Conservation (phyloP, 495 filamentous ascomycete species). For the Penicillium bovifimosum region DNA sequence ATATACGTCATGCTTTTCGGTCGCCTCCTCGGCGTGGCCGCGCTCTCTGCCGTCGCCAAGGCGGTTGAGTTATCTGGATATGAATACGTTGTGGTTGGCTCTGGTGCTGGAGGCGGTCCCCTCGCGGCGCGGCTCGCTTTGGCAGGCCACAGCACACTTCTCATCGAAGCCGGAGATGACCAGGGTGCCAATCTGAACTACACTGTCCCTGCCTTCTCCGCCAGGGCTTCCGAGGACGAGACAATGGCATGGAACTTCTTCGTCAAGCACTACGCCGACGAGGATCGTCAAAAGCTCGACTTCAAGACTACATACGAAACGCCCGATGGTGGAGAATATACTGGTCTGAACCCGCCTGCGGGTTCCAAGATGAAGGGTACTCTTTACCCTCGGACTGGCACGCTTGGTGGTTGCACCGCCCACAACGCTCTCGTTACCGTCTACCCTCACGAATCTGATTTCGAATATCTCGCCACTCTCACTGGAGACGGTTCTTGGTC, state of each 20-base stretch:
- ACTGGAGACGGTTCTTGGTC: slow-evolving; percentile 42
- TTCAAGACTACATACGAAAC: slow-evolving; percentile 42
- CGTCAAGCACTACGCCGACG: slow-evolving; percentile 40
- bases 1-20: not conserved
- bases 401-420: slow-evolving; percentile 42
- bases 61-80: slow-evolving; percentile 38
- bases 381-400: slow-evolving; percentile 44
- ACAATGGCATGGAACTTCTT: slow-evolving; percentile 44
- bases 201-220: slow-evolving; percentile 36
- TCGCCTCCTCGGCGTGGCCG: slow-evolving; percentile 12
- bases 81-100: slow-evolving; percentile 64
- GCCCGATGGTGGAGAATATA: slow-evolving; percentile 33
- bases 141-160: slow-evolving; percentile 53
- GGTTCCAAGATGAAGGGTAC: slow-evolving; percentile 38
- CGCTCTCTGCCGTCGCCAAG: slow-evolving; percentile 18
- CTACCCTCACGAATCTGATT: slow-evolving; percentile 42
- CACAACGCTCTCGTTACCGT: slow-evolving; percentile 45
- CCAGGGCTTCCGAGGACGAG: slow-evolving; percentile 35
- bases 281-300: slow-evolving; percentile 35
- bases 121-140: slow-evolving; percentile 56
- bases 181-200: slow-evolving; percentile 39
- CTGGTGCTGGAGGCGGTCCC: slow-evolving; percentile 60
- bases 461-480: slow-evolving; percentile 38
- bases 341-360: slow-evolving; percentile 33
- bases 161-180: slow-evolving; percentile 62